Evolutionary conservation across 2,329 filamentous ascomycete species (phyloP), one percentile per base, ranked within the genome.

Genomic region (Pyricularia sp.): DNA sequence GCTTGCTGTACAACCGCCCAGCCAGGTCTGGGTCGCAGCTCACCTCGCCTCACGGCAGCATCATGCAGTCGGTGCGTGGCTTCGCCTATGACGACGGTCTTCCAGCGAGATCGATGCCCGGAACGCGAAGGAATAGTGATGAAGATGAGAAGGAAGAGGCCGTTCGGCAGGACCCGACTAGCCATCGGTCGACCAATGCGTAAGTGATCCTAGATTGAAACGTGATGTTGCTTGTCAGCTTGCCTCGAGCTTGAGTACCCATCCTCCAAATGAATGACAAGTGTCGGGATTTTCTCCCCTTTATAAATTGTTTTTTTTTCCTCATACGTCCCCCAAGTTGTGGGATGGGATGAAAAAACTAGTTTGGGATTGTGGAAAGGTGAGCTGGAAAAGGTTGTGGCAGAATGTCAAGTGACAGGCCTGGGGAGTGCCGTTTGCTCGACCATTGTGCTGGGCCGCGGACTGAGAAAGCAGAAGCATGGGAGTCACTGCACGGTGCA

Each of bases 51-150:
- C 89, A 90, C 17, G 86, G 88, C 71, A 81, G 85, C 73, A 87
- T 85, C 23, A 25, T 31, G 68, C 28, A 67, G 12, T 63, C 64
- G 42, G 67, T 70, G 71, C 85, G 84, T 71, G 82, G 85, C 68
- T 88, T 87, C 70, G 83, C 84, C 64, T 86, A 85, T 73, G 85
- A 90, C 73, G 87, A 90, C 70, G 85, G 86, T 68, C 81, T 92
- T 65, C 91, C 92, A 20, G 94, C 93, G 14, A 91, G 93, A 73
- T 97, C 94, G 30, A 90, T 97, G 67, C 93, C 94, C 65, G 89
- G 87, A 33, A 95, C 94, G 71, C 88, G 94, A 72, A 91, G 94
- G 72, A 96, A 97, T 77, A 98, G 94, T 68, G 92, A 97, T 76
- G 91, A 94, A 73, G 92, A 94, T 73, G 92, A 97, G 75, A 93